These are phyloP conservation scores for Metschnikowia bowlesiae DNA, from an alignment of 805 yeast species.

Conservation along the genomic window DNA sequence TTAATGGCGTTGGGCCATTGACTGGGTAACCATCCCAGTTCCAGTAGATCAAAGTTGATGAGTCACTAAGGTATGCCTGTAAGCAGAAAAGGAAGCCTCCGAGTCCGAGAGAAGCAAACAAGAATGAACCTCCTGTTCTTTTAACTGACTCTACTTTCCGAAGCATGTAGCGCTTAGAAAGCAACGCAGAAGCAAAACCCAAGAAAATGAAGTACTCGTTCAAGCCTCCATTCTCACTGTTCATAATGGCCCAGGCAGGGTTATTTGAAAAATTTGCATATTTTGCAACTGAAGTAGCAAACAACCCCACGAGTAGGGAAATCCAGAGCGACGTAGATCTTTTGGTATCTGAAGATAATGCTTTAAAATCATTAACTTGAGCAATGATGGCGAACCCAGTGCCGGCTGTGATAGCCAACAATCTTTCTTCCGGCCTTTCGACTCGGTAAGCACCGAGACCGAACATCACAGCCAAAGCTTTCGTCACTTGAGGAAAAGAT, in stretches of 20 bases:
- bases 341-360: conserved; percentile 25
- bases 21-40: conserved; percentile 94
- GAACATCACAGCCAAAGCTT: conserved; percentile 50
- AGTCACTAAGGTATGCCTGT: conserved; percentile 73
- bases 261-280: conserved; percentile 77
- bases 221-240: conserved; percentile 79
- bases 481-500: conserved; percentile 48
- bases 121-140: conserved; percentile 36
- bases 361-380: conserved; percentile 49
- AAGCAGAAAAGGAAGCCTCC: conserved; percentile 72
- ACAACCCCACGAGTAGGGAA: conserved; percentile 66
- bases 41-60: conserved; percentile 87
- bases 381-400: conserved; percentile 58
- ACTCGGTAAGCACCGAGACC: conserved; percentile 77
- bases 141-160: conserved; percentile 7
- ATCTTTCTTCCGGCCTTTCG: conserved; percentile 63
- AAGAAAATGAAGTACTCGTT: conserved; percentile 63
- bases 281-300: conserved; percentile 69
- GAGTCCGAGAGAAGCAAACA: conserved; percentile 61
- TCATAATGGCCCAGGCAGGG: conserved; percentile 96
- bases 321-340: conserved; percentile 44
- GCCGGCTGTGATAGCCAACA: conserved; percentile 64
- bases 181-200: conserved; percentile 61
- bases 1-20: conserved; percentile 82
- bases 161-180: conserved; percentile 43